Base-by-base conservation (phyloP, 768 basidiomycete genomes). In the Leucocoprinus leucothites region DNA sequence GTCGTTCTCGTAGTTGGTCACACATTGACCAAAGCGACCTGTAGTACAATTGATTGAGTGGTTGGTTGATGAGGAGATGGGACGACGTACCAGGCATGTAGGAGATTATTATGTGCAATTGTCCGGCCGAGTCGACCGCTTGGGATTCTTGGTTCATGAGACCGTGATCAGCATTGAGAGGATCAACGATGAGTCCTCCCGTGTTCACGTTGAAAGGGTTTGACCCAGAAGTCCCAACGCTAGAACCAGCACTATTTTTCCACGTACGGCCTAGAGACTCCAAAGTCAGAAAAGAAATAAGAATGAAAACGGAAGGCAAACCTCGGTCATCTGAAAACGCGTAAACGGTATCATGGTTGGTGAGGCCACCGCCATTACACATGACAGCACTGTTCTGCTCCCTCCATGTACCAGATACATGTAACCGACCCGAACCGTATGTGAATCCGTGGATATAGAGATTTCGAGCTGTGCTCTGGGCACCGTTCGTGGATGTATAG, bases 71-170 rank as follows among this genome's bases (percentile, higher is more conserved):
- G 6, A 11, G 43, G 9, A 1, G 13, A 18, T 44, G 24, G 19
- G 22, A 31, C 31, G 11, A 53, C 65, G 38, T 58, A 74, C 77
- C 75, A 53, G 77, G 75, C 18, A 79, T 70, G 57, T 79, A 77
- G 8, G 77, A 79, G n/a, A 78, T 78, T 21, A 77, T 74, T 3
- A 68, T 65, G 55, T 79, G 78, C 35, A 78, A 71, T 49, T 72
- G 73, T 25, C 77, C 77, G 2, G 65, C 51, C 2, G 76, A 76
- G 50, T 79, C 78, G 2, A 78, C 71, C 16, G 68, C 71, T 63
- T 79, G 78, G 0, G 76, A 75, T 56, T 79, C 78, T 61, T 79
- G 78, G 59, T 79, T 79, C 75, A 79, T 78, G n/a, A 79, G 67
- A 1, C 72, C 78, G 59, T 79, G 77, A 56, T 79, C 73, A 9